Evolutionary conservation across 2,329 filamentous ascomycete genomes (phyloP).

Genomic region (Fusarium sp.): DNA sequence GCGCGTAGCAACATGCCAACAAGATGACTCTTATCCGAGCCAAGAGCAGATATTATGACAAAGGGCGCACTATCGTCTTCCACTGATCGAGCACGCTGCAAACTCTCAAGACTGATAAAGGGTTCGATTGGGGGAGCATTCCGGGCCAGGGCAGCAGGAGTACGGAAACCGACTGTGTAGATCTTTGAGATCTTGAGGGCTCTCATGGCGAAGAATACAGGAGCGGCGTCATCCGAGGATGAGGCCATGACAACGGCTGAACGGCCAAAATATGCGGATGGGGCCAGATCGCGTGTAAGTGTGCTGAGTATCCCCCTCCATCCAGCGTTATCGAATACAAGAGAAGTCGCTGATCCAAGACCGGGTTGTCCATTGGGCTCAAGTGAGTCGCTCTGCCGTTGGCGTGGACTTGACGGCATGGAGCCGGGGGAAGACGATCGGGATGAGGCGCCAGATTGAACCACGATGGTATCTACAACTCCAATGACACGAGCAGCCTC

Average conservation of each 20-base stretch:
- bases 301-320: constrained; percentile 89
- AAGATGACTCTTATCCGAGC: constrained; percentile 79
- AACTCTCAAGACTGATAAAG: constrained; percentile 76
- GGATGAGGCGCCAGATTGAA: constrained; percentile 57
- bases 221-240: constrained; percentile 77
- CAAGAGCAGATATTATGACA: constrained; percentile 80
- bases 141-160: constrained; percentile 66
- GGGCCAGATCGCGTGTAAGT: constrained; percentile 81
- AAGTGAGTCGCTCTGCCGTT: constrained; percentile 45
- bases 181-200: constrained; percentile 80
- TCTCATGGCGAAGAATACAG: constrained; percentile 80
- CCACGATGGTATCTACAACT: constrained; percentile 82
- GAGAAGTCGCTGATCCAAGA: constrained; percentile 59
- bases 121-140: constrained; percentile 76
- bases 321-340: constrained; percentile 82
- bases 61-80: constrained; percentile 71
- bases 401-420: constrained; percentile 58
- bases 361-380: constrained; percentile 45
- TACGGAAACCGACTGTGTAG: constrained; percentile 84
- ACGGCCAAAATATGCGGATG: constrained; percentile 79
- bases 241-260: constrained; percentile 79
- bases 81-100: constrained; percentile 61
- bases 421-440: constrained; percentile 58
- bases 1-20: constrained; percentile 81
- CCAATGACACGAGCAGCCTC: constrained; percentile 82